Evolutionary conservation across 305 asterid species (phyloP).

Genomic region (Rubia peregrina): DNA sequence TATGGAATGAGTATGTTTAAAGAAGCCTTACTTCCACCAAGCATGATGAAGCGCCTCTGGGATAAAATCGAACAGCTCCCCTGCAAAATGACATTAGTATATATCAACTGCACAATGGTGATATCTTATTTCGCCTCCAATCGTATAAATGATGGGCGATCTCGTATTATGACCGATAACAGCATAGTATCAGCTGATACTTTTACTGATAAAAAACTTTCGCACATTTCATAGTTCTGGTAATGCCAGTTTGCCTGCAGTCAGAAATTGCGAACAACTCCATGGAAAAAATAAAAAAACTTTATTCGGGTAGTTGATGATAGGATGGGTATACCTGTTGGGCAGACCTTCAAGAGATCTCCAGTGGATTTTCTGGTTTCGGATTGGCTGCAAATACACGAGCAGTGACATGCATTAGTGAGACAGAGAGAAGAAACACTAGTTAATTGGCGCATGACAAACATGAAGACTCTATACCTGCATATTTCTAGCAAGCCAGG

Average conservation of each 20-base stretch:
- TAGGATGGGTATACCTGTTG: conserved; percentile 44
- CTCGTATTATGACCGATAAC: no score
- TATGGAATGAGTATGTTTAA: conserved; percentile 10
- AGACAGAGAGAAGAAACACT: conserved; percentile 2
- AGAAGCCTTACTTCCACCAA: conserved; percentile 56
- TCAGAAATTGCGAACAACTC: neutral
- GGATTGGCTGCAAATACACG: conserved; percentile 55
- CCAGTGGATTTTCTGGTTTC: conserved; percentile 93
- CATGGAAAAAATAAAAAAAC: neutral
- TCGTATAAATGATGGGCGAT: neutral
- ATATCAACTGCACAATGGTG: neutral
- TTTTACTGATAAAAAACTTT: neutral
- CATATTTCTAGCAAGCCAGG: conserved; percentile 97
- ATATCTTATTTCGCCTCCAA: neutral
- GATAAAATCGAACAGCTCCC: conserved; percentile 92
- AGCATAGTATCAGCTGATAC: neutral
- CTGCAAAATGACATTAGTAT: conserved; percentile 36
- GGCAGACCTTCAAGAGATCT: conserved; percentile 94
- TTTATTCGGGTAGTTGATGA: conserved; percentile 5
- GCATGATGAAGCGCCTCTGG: conserved; percentile 72
- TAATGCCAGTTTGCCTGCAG: neutral
- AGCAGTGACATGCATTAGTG: neutral
- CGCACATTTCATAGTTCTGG: neutral
- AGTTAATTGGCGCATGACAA: neutral
- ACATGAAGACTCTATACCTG: conserved; percentile 40